These are phyloP conservation scores for Sordariomycetes sp. DNA, from an alignment of 2,329 filamentous ascomycete species.

Conservation along the genomic window DNA sequence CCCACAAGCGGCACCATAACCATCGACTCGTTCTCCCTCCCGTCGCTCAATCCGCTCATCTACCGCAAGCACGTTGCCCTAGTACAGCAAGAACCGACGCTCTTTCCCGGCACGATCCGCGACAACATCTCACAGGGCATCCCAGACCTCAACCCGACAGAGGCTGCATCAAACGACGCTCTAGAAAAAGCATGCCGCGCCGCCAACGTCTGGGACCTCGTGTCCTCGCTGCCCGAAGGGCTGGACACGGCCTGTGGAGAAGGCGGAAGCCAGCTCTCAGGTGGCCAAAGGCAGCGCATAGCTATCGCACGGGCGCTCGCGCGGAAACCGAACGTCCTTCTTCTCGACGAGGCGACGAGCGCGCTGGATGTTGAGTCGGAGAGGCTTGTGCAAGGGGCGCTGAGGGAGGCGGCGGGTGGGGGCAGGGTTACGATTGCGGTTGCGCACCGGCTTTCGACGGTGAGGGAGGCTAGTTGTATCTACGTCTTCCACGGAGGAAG, in stretches of 20 bases:
- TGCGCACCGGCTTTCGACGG: constrained; percentile 43
- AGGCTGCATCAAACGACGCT: constrained; percentile 16
- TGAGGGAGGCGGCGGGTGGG: constrained; percentile 26
- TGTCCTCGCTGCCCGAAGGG: constrained; percentile 41
- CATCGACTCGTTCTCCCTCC: constrained; percentile 15
- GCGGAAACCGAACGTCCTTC: constrained; percentile 49
- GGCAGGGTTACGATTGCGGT: constrained; percentile 46
- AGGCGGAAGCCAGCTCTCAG: constrained; percentile 54
- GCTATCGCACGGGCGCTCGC: constrained; percentile 62
- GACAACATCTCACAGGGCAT: constrained; percentile 39
- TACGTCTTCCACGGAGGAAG: constrained; percentile 44
- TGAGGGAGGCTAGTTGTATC: constrained; percentile 48
- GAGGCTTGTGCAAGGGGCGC: constrained; percentile 47
- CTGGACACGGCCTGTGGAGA: constrained; percentile 52
- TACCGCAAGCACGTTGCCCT: constrained; percentile 21
- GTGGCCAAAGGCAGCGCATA: constrained; percentile 59
- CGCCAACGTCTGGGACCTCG: constrained; percentile 42
- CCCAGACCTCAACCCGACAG: neutral
- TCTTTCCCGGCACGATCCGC: constrained; percentile 36
- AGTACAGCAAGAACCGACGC: constrained; percentile 25
- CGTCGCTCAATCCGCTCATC: constrained; percentile 12
- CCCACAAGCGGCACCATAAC: constrained; percentile 16
- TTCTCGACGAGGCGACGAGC: constrained; percentile 61
- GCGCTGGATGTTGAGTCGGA: constrained; percentile 53
- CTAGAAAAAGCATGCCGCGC: constrained; percentile 37